Evolutionary conservation across 2,329 filamentous ascomycete species (phyloP), one percentile per base, ranked within the genome.

Genomic region (Sarocladiaceae sp.): DNA sequence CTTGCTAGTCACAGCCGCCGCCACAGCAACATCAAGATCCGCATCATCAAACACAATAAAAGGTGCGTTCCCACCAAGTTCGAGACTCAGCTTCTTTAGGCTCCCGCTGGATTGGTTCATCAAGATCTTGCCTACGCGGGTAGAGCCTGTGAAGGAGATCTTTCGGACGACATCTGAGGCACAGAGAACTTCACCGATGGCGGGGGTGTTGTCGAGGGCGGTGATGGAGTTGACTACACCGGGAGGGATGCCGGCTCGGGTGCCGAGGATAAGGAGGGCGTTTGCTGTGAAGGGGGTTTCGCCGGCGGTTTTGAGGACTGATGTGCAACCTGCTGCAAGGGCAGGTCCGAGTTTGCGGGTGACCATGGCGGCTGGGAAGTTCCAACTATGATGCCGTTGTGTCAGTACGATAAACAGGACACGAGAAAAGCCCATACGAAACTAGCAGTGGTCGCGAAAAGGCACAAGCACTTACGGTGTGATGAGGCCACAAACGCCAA

Each of bases 21-120:
- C 79, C 81, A 90, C 84, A 2, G 86, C 86, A 13, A 70, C 68
- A 39, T 88, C 85, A 15, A 90, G 71, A 62, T 90, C 83, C 15
- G 86, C 81, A 60, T 89, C 86, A 59, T 89, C 84, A 60, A 90
- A 90, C 37, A 90, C 84, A 57, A 90, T 89, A 66, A 90, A 88
- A 4, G 57, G 87, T 0, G 86, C 83, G 62, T 90, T 90, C 12
- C 87, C 87, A 42, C 87, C 58, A 1, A 62, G 80, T 63, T 90
- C 87, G 60, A 89, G 88, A 2, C 83, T 87, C 1, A 70, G 54
- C 33, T 70, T 71, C 75, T 90, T 90, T 25, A 90, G 66, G 0
- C 84, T 89, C 13, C 78, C 76, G 3, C 84, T 75, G 1, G 83
- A 82, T 64, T 90, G 86, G 69, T 86, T 85, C 84, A 89, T 88